Conservation (phyloP, 345 rosid species). For the Crucihimalaya himalaica region DNA sequence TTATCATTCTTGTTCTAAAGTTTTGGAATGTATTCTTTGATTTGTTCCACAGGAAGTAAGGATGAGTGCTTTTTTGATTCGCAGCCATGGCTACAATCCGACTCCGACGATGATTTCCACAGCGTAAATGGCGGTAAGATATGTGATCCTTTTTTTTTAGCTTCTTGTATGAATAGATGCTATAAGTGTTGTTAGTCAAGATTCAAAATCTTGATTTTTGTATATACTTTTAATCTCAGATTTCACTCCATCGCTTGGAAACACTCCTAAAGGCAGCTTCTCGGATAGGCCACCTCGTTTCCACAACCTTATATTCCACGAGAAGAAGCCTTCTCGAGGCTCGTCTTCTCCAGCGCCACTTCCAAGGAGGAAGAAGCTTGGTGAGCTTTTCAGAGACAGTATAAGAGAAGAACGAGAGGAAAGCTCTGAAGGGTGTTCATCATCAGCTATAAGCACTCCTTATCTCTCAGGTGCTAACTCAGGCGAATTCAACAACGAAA, state of each 20-base stretch:
- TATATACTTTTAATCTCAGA: slow-evolving; percentile 42
- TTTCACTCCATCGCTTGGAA: slow-evolving; percentile 90
- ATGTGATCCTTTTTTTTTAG: neutral
- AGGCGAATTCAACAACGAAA: slow-evolving; percentile 45
- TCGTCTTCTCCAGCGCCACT: slow-evolving; percentile 46
- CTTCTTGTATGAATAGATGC: neutral
- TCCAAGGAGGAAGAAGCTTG: slow-evolving; percentile 71
- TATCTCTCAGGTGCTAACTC: slow-evolving; percentile 58
- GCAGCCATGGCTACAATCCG: slow-evolving; percentile 73
- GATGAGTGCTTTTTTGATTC: slow-evolving; percentile 88
- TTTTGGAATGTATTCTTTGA: neutral
- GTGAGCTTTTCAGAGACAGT: slow-evolving; percentile 73
- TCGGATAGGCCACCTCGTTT: slow-evolving; percentile 48
- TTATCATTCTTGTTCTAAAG: neutral
- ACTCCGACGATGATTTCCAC: slow-evolving; percentile 87
- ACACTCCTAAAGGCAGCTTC: slow-evolving; percentile 68
- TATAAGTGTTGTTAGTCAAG: neutral
- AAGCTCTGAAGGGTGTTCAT: slow-evolving; percentile 29
- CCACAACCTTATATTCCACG: slow-evolving; percentile 34
- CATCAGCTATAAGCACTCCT: slow-evolving; percentile 52
- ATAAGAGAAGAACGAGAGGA: slow-evolving; percentile 45
- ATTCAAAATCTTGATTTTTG: neutral
- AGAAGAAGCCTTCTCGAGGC: slow-evolving; percentile 41
- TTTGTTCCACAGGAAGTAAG: slow-evolving; percentile 68
- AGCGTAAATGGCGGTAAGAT: slow-evolving; percentile 88